These are phyloP conservation scores for Euclidium syriacum DNA, from an alignment of 345 rosid genomes.

Conservation along the genomic window DNA sequence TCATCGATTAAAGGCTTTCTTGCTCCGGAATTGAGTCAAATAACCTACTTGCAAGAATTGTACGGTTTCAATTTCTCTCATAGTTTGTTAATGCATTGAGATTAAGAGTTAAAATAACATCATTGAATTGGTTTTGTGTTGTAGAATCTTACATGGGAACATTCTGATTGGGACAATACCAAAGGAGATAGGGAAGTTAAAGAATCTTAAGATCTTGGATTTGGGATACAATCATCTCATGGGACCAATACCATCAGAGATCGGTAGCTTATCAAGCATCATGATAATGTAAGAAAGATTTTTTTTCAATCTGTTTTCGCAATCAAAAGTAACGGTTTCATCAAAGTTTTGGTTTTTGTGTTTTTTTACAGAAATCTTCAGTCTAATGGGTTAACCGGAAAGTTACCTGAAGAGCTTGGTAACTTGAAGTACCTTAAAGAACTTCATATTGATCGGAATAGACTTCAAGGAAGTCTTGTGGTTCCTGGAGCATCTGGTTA, in stretches of 20 bases:
- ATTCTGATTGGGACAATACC: constrained; percentile 72
- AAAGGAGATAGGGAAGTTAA: constrained; percentile 78
- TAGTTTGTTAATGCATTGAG: constrained; percentile 27
- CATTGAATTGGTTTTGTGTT: constrained; percentile 30
- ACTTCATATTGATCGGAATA: constrained; percentile 82
- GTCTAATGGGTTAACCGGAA: constrained; percentile 88
- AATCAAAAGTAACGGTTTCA: neutral
- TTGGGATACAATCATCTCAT: constrained; percentile 79
- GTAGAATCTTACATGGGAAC: constrained; percentile 73
- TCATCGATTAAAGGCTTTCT: constrained; percentile 76
- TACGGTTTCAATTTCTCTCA: constrained; percentile 28
- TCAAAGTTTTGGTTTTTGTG: no score
- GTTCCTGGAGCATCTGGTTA: constrained; percentile 33
- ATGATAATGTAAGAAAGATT: constrained; percentile 45
- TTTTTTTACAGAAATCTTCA: constrained; percentile 73
- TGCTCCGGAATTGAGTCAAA: constrained; percentile 71
- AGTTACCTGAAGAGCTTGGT: constrained; percentile 71
- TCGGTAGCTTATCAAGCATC: constrained; percentile 58
- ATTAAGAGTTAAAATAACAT: constrained; percentile 1
- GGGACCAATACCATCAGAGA: constrained; percentile 82
- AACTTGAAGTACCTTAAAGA: constrained; percentile 68
- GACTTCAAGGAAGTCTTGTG: constrained; percentile 79
- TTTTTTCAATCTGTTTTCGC: neutral
- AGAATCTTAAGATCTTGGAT: constrained; percentile 70
- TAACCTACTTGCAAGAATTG: constrained; percentile 74